Base-by-base conservation (phyloP, 164 flowering plant genomes). In the Platanus orientalis region DNA sequence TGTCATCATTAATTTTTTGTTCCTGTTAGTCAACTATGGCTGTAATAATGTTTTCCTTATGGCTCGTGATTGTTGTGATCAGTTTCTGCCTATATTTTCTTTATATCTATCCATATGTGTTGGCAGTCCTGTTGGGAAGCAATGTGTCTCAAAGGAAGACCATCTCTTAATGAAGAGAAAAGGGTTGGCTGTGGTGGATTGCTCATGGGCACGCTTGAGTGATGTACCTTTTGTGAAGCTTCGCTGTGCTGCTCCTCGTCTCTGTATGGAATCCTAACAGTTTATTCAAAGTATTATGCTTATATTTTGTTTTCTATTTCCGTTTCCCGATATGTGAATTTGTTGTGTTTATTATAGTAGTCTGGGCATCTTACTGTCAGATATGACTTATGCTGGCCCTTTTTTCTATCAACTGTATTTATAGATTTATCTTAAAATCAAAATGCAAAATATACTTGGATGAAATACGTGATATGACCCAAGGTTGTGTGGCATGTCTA, bases 141-240 rank as follows among this genome's bases (percentile, higher is more conserved):
- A 79, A 60, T 95, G 99, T 72, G 87, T 91, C 68, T 95, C 99
- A 57, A 87, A 75, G 73, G 97, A 88, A 79, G 99, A 95, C 72
- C 69, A 71, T 59, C 70, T 24, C 28, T 76, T 95, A 29, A 80
- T 95, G 19, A 77, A 80, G 72, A 79, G 78, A 67, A 88, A 78
- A 81, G 99, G 99, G 52, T 75, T 95, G 70, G 97, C 96, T 61
- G 99, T 95, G 45, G 96, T 95, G 60, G 99, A 95, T 79, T 95
- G 99, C 69, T 95, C 99, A 50, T 95, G 99, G 99, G 96, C 96
- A 28, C 93, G 97, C 42, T 77, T 95, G 79, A 71, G 64, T 69
- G 99, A 95, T 73, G 99, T 95, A 51, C 99, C 97, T 63, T 95
- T 95, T 71, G 78, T 79, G 66, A 95, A 92, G 78, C 86, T 95